Base-by-base conservation (phyloP, 208 protist species). In the Wallacemonas sp. region DNA sequence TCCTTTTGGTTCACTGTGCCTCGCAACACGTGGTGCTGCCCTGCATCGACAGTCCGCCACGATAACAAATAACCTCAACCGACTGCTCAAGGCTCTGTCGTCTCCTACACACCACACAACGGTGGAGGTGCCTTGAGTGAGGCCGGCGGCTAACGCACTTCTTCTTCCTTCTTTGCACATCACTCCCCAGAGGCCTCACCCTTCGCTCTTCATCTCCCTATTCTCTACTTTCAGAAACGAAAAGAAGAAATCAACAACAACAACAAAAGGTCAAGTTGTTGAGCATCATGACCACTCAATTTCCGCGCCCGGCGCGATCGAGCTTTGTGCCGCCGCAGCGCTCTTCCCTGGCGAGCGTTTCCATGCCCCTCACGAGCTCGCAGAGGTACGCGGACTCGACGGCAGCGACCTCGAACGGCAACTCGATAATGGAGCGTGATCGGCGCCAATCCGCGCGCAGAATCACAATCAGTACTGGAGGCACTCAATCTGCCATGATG, bases 271-370 rank as follows among this genome's bases (percentile, higher is more conserved):
- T 17, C 36, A 41, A 41, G 14, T 14, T 41, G 36, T 41, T n/a
- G n/a, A n/a, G n/a, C n/a, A 41, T 14, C 51, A 58, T 58, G 51
- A 39, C 4, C 14, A 14, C 30, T 17, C 51, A 33, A 22, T 58
- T 58, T n/a, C 51, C 51, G 8, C 51, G 26, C 5, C 51, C 51
- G 11, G 51, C 51, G 51, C 51, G 51, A 31, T 58, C 51, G 2
- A 58, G 31, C 30, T 58, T 58, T 21, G 51, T 58, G 4, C 51
- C 51, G 19, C 51, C 51, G 17, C 51, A 58, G 31, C 51, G 51
- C 26, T 58, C 51, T 17, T 58, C 51, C 5, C 51, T 58, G 30
- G 19, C 26, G 28, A 58, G 51, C 30, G 27, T 31, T 4, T 58
- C 51, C 28, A 41, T 58, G 51, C 51, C 51, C 3, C 30, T 58